Evolutionary conservation across 1,284 basidiomycete species (phyloP), one percentile per base, ranked within the genome.

Genomic region (Puccinia polysora): DNA sequence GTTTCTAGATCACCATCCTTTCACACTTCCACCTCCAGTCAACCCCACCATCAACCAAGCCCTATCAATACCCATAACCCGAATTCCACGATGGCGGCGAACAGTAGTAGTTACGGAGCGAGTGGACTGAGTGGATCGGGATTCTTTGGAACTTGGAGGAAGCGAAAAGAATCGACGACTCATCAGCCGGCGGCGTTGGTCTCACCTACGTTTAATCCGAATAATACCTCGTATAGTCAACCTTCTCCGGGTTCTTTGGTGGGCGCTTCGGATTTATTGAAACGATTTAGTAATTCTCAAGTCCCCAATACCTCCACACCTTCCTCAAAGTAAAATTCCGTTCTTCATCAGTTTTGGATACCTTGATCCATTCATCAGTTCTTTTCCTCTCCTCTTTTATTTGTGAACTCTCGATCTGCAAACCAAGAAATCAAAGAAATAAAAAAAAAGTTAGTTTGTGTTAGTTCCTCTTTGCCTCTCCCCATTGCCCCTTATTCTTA

Each of bases 241-340:
- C 58, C 58, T 1, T 18, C 38, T n/a, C 25, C 58, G 1, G 23
- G 40, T 23, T 70, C 67, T 4, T 70, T 60, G 25, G 36, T 40
- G 23, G 67, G 55, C 18, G 67, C 67, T n/a, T 59, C 53, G 15
- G 67, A 70, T 4, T 36, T 70, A 47, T 38, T 70, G 2, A 70
- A 60, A 60, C 53, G 56, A 34, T 60, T 70, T 49, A 70, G 67
- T 52, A 40, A n/a, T 36, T 36, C 47, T n/a, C n/a, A n/a, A n/a
- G n/a, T n/a, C n/a, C n/a, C n/a, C n/a, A n/a, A n/a, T n/a, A n/a
- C n/a, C n/a, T n/a, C n/a, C n/a, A n/a, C n/a, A n/a, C n/a, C n/a
- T n/a, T n/a, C n/a, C n/a, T n/a, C n/a, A n/a, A n/a, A n/a, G n/a
- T n/a, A n/a, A n/a, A n/a, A n/a, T n/a, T n/a, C n/a, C n/a, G n/a